These are phyloP conservation scores for sunflower (Helianthus annuus) DNA, from an alignment of 129 eudicot species.

Conservation along the genomic window HanXRQr2.0-SUNRISE NC_035438.2:13214473-13214972, in stretches of 20 bases:
- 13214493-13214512: background rate
- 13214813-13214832: constrained; percentile 11
- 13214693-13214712: constrained; percentile 26
- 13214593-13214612: constrained; percentile 35
- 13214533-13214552: background rate
- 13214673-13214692: constrained; percentile 1
- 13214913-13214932: too few relatives aligned
- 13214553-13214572: constrained; percentile 48
- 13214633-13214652: constrained; percentile 29
- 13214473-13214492: background rate
- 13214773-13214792: constrained; percentile 13
- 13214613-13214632: constrained; percentile 25
- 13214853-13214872: constrained; percentile 32
- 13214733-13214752: constrained; percentile 29
- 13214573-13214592: constrained; percentile 40
- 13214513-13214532: background rate
- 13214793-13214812: background rate
- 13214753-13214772: constrained; percentile 1
- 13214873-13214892: background rate
- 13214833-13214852: constrained; percentile 23
- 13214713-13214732: constrained; percentile 5
- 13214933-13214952: too few relatives aligned
- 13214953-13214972: too few relatives aligned
- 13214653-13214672: constrained; percentile 24
- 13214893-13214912: constrained; percentile 20